Conservation (phyloP, 805 yeast genomes). For the Ogataea polymorpha region DNA sequence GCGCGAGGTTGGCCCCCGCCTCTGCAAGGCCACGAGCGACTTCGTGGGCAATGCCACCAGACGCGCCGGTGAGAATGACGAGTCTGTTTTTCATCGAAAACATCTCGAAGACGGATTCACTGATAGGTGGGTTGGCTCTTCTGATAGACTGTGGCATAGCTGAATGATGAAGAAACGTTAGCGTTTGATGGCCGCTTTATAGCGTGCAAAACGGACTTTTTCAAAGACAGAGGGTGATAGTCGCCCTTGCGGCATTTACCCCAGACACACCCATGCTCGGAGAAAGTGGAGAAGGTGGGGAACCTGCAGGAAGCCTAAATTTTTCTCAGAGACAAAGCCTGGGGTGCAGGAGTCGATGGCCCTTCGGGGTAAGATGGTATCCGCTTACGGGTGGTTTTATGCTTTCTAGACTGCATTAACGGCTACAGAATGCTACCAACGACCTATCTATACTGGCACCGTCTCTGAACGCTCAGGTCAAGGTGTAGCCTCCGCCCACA, state of each 20-base stretch:
- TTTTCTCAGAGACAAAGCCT: no score
- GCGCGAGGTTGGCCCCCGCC: conserved; percentile 43
- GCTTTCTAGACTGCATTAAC: background rate
- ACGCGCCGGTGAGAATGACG: conserved; percentile 52
- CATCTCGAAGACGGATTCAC: conserved; percentile 20
- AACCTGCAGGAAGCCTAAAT: no score
- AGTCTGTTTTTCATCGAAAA: conserved; percentile 41
- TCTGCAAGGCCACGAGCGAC: conserved; percentile 51
- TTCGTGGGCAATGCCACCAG: conserved; percentile 56
- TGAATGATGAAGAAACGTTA: background rate
- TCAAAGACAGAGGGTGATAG: background rate
- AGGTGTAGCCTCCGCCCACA: conserved; percentile 44
- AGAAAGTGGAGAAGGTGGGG: no score
- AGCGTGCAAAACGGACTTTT: background rate
- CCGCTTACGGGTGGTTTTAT: background rate
- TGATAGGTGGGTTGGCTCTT: conserved; percentile 14
- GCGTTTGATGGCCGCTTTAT: background rate
- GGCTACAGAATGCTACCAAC: background rate
- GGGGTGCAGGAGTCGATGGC: no score
- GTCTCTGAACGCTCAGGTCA: conserved; percentile 2
- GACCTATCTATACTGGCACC: background rate
- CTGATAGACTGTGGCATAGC: conserved; percentile 15
- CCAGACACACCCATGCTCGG: no score
- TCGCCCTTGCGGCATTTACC: background rate
- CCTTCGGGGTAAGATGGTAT: background rate